phyloP scores from a whole-genome alignment of 768 basidiomycete species.

The Boletus rubroflammeus region DNA sequence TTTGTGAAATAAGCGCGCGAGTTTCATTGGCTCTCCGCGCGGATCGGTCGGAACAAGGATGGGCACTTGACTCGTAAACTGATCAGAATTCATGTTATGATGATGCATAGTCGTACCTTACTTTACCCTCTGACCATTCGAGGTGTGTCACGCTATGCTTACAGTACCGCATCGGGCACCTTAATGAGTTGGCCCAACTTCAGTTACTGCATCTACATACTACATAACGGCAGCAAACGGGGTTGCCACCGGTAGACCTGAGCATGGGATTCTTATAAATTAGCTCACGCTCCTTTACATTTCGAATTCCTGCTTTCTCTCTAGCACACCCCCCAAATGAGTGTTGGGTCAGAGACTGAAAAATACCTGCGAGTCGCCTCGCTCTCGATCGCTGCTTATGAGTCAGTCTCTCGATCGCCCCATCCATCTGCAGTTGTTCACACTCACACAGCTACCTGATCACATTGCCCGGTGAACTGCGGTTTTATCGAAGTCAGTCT shows the following conservation, averaged over 20 bases:
- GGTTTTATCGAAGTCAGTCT: conserved; percentile 33
- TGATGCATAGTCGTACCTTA: too few relatives aligned
- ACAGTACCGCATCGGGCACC: not conserved
- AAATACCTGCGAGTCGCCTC: conserved; percentile 34
- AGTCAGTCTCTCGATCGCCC: conserved; percentile 26
- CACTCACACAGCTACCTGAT: conserved; percentile 30
- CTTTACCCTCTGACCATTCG: conserved; percentile 3
- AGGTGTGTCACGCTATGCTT: not conserved
- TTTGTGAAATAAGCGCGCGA: too few relatives aligned
- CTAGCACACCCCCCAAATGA: conserved; percentile 4
- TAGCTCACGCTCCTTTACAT: not conserved
- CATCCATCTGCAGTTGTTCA: not conserved
- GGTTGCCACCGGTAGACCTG: conserved; percentile 6
- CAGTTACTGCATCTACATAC: too few relatives aligned
- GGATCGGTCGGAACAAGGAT: not conserved
- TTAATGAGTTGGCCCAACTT: not conserved
- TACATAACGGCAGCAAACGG: conserved; percentile 18
- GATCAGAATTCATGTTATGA: too few relatives aligned
- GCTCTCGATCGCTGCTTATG: conserved; percentile 37
- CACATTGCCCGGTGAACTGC: conserved; percentile 32
- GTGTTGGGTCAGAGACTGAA: conserved; percentile 24
- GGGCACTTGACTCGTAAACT: too few relatives aligned
- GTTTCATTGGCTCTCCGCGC: too few relatives aligned
- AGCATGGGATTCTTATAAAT: conserved; percentile 19
- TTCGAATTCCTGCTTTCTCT: not conserved